phyloP scores from a whole-genome alignment of 1,284 basidiomycete genomes.

The Stereum hirsutum region DNA sequence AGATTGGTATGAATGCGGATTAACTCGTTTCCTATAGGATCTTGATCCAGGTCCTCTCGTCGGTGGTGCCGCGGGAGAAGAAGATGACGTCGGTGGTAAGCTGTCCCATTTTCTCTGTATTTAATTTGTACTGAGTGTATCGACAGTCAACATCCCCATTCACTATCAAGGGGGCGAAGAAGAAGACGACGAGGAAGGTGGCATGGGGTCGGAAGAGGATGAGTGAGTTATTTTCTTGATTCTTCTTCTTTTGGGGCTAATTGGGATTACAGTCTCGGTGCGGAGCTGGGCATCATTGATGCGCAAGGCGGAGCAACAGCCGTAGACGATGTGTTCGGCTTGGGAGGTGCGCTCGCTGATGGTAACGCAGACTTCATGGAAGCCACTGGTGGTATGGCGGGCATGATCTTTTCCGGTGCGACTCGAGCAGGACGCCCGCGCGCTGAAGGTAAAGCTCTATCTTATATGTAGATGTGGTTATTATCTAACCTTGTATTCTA shows the following conservation, averaged over 20 bases:
- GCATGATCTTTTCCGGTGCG: conserved; percentile 39
- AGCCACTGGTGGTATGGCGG: conserved; percentile 23
- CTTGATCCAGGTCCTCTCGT: conserved; percentile 29
- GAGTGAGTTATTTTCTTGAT: conserved; percentile 35
- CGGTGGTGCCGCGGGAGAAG: conserved; percentile 27
- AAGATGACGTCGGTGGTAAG: conserved; percentile 30
- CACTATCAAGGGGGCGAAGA: conserved; percentile 12
- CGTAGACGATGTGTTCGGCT: conserved; percentile 42
- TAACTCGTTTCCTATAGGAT: conserved; percentile 10
- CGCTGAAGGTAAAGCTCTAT: conserved; percentile 26
- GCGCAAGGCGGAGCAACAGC: conserved; percentile 28
- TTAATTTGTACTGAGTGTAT: too few species aligned
- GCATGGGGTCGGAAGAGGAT: conserved; percentile 67
- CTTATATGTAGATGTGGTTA: conserved; percentile 2
- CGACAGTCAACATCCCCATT: conserved; percentile 9
- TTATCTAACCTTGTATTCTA: conserved; percentile 13
- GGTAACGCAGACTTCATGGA: conserved; percentile 21
- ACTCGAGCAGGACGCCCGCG: conserved; percentile 35
- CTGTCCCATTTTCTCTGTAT: background rate
- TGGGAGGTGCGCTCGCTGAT: conserved; percentile 38
- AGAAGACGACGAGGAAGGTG: conserved; percentile 52
- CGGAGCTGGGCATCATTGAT: conserved; percentile 39
- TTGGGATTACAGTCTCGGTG: conserved; percentile 29
- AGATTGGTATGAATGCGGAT: too few species aligned
- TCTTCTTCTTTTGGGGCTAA: conserved; percentile 11